Evolutionary conservation across 2,329 filamentous ascomycete species (phyloP).

Genomic region (Penicillium polonicum): DNA sequence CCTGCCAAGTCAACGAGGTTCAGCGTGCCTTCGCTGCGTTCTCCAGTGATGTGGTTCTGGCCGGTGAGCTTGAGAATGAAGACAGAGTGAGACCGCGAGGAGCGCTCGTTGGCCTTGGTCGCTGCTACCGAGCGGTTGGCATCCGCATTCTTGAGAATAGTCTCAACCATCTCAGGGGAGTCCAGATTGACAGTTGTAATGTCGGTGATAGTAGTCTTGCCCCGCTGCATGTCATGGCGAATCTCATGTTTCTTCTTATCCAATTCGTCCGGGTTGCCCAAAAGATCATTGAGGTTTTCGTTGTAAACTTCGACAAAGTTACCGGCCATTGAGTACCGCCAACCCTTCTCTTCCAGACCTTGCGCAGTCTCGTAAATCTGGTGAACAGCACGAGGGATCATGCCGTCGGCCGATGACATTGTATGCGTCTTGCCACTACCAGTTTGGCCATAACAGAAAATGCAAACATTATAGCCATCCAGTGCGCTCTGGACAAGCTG

Average conservation of each 20-base stretch:
- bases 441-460: conserved; percentile 97
- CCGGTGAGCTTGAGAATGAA: conserved; percentile 77
- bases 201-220: conserved; percentile 79
- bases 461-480: conserved; percentile 97
- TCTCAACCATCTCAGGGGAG: conserved; percentile 75
- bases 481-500: conserved; percentile 94
- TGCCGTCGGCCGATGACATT: conserved; percentile 87
- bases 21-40: conserved; percentile 86
- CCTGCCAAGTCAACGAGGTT: conserved; percentile 96
- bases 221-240: conserved; percentile 76
- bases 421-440: conserved; percentile 96
- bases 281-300: conserved; percentile 88
- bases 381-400: conserved; percentile 89
- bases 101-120: conserved; percentile 95
- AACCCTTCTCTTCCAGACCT: conserved; percentile 82
- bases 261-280: conserved; percentile 68
- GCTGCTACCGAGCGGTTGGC: conserved; percentile 89
- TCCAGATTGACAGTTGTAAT: conserved; percentile 74
- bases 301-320: conserved; percentile 98
- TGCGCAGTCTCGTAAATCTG: conserved; percentile 92
- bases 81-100: conserved; percentile 90
- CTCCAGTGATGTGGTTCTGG: conserved; percentile 70
- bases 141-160: conserved; percentile 75
- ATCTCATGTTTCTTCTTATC: conserved; percentile 86
- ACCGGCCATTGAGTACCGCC: conserved; percentile 91